A percentile compares a stretch with the other conserved stretches of the same genome.
Evolutionary conservation across 768 basidiomycete species (phyloP).

Genomic region (Leccinum obscurum): DNA sequence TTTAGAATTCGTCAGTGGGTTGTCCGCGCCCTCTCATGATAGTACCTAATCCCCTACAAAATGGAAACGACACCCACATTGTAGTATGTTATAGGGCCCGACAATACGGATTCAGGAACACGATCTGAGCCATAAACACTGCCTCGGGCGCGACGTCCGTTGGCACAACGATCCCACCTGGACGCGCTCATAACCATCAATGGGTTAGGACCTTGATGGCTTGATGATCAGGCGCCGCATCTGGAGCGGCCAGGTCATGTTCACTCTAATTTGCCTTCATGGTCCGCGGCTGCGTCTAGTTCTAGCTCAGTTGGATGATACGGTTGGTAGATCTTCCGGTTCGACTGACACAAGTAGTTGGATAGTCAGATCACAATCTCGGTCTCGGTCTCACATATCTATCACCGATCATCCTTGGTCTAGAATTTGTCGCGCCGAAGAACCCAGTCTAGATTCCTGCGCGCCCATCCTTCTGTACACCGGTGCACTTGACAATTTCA

Average conservation of each 20-base stretch:
- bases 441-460: neutral
- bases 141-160: neutral
- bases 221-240: neutral
- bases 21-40: too few species aligned
- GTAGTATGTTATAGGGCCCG: too few species aligned
- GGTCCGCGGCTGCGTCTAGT: neutral
- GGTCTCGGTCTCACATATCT: neutral
- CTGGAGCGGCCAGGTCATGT: neutral
- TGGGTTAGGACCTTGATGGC: neutral
- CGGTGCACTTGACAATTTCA: neutral
- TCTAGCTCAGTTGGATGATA: neutral
- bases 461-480: neutral
- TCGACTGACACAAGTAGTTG: neutral
- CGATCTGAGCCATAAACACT: neutral
- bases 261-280: neutral
- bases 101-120: too few species aligned
- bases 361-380: neutral
- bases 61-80: neutral
- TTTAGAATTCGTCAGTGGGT: neutral
- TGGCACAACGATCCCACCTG: neutral
- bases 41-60: neutral
- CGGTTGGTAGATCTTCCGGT: neutral
- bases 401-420: neutral
- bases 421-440: neutral
- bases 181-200: neutral